Evolutionary conservation across 257 asterid genomes (phyloP).

Genomic region (Marsdenia floribunda): DNA sequence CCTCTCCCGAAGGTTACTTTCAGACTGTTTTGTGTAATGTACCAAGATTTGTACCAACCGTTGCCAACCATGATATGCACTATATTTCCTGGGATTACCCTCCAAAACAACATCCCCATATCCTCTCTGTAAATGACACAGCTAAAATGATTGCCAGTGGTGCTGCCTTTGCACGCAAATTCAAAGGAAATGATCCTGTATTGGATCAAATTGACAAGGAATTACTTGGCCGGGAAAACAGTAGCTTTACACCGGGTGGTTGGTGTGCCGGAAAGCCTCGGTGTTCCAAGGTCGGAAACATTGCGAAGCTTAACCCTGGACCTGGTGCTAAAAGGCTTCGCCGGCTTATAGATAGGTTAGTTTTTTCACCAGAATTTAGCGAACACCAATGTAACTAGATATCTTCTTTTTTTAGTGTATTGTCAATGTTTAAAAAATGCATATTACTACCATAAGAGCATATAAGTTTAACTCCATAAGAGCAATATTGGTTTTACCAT

Average conservation of each 20-base stretch:
- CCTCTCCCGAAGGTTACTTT: conserved; percentile 95
- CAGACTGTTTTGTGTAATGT: conserved; percentile 89
- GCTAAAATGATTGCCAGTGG: conserved; percentile 52
- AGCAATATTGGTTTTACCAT: conserved; percentile 1
- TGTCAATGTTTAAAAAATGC: conserved; percentile 17
- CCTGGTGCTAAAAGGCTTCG: conserved; percentile 66
- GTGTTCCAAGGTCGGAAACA: conserved; percentile 67
- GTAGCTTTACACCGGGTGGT: conserved; percentile 83
- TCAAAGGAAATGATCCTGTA: conserved; percentile 46
- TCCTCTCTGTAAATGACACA: conserved; percentile 61
- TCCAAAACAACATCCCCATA: conserved; percentile 82
- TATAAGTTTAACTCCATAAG: conserved; percentile 12
- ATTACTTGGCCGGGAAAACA: conserved; percentile 50
- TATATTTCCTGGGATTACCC: conserved; percentile 87
- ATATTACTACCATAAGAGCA: neutral
- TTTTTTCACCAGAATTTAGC: conserved; percentile 25
- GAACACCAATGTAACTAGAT: conserved; percentile 57
- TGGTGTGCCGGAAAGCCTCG: conserved; percentile 76
- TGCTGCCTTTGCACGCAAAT: conserved; percentile 92
- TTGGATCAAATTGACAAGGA: conserved; percentile 67
- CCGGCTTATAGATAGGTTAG: conserved; percentile 47
- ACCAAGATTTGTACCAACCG: conserved; percentile 69
- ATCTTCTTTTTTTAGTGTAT: conserved; percentile 2
- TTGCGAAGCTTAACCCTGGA: conserved; percentile 54
- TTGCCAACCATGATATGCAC: conserved; percentile 94